Evolutionary conservation across 2,329 filamentous ascomycete genomes (phyloP).

Genomic region (Chaetomiaceae sp.): DNA sequence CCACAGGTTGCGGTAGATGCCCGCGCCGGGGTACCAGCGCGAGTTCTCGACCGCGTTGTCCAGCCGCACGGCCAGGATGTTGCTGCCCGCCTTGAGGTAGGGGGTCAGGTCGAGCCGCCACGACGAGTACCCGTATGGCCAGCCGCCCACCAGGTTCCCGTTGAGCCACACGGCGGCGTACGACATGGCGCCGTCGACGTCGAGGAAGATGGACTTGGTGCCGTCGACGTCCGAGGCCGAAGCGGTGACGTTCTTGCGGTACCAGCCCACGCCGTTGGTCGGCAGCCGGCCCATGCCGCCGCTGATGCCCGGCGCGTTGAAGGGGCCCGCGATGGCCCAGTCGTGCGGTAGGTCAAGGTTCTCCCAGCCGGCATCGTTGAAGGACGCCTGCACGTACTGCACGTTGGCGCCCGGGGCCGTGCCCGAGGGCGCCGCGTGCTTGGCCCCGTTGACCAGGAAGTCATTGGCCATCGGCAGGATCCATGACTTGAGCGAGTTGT

Average conservation of each 20-base stretch:
- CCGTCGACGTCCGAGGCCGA: constrained; percentile 26
- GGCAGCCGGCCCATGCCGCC: constrained; percentile 41
- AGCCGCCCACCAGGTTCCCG: constrained; percentile 43
- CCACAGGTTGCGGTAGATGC: constrained; percentile 50
- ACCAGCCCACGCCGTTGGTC: constrained; percentile 48
- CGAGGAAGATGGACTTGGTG: constrained; percentile 37
- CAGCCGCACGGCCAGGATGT: constrained; percentile 43
- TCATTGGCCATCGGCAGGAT: constrained; percentile 30
- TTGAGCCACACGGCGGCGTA: constrained; percentile 49
- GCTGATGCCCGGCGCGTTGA: constrained; percentile 30
- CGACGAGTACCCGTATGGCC: constrained; percentile 46
- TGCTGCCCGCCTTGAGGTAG: constrained; percentile 29
- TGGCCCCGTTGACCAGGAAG: constrained; percentile 23
- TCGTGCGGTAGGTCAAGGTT: constrained; percentile 40
- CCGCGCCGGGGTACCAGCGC: constrained; percentile 50
- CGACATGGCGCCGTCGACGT: constrained; percentile 47
- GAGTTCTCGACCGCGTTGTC: constrained; percentile 44
- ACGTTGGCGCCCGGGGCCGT: constrained; percentile 23
- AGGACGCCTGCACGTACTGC: constrained; percentile 25
- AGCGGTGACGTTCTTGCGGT: constrained; percentile 37
- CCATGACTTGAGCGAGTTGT: constrained; percentile 28
- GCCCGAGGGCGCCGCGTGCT: constrained; percentile 19
- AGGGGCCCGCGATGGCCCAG: constrained; percentile 44
- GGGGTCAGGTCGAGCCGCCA: constrained; percentile 46
- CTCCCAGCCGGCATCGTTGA: constrained; percentile 38